Evolutionary conservation across 2,329 filamentous ascomycete species (phyloP), one percentile per base, ranked within the genome.

Genomic region (Colletotrichum sp.): DNA sequence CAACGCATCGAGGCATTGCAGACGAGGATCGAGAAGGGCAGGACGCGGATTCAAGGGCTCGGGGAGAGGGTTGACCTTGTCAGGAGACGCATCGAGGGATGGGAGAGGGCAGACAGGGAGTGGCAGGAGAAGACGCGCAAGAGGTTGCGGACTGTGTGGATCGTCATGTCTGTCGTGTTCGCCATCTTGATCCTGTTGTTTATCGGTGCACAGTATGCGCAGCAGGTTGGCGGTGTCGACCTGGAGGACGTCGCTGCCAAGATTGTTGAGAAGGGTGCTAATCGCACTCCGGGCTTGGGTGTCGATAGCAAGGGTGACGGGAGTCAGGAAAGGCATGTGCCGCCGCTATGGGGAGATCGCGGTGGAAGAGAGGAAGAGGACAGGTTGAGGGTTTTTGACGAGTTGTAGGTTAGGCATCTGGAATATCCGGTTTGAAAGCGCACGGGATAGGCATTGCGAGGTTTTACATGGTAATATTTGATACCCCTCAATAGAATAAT

Each of bases 81-180:
- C 15, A 88, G 91, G 66, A 85, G 89, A 71, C 88, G 91, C 9
- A 91, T 96, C 16, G 93, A 94, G 81, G 86, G 87, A 32, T 94
- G 93, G 89, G 93, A 94, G 82, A 88, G 87, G 72, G 89, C 90
- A 3, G 94, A 96, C 83, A 87, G 86, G 64, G 91, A 92, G 79
- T 93, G 93, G 88, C 91, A 94, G 83, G 92, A 94, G 80, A 91
- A 88, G 79, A 94, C 92, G n/a, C 86, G 92, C 76, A 88, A 86
- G 81, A 89, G 92, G 66, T 85, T 95, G 77, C 91, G 90, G 78
- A 87, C 90, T 24, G 85, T 94, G 63, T 95, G 93, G 92, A 88
- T 91, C 52, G 87, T 92, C 77, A 90, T 89, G 75, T 90, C 86
- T 26, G 82, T 87, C 10, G 75, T 89, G 39, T 81, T 86, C 6